Evolutionary conservation across 768 basidiomycete species (phyloP), one percentile per base, ranked within the genome.

Genomic region (Paxillus ammoniavirescens): DNA sequence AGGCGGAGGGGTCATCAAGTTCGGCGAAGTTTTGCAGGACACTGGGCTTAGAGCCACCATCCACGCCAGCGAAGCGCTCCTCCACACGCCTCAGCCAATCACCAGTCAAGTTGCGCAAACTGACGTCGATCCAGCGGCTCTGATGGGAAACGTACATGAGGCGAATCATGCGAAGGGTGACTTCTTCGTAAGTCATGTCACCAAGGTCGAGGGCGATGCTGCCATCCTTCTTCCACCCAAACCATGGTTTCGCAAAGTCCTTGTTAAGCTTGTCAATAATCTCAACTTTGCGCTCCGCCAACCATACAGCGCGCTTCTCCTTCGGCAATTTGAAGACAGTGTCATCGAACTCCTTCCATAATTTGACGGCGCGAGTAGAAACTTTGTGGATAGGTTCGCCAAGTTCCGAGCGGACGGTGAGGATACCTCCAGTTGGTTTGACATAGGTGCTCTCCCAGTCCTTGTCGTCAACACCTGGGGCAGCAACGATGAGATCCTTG

Each of bases 361-460:
- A 79, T 78, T 91, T 98, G 71, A 99, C 92, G 35, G 83, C 97
- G 45, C 97, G 90, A 40, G 87, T 99, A 33, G 97, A 95, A 66
- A 99, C 91, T 78, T 99, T 99, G 78, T 99, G 97, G 62, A 98
- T 98, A 10, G 97, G 97, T 72, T 99, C 97, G 38, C 95, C 95
- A 46, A 99, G 82, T 77, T 99, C 97, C 4, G 96, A 98, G 60
- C 88, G 90, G 56, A 99, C 97, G 6, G 96, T 98, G 56, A 98
- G 81, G 61, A 98, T 89, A 35, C 97, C 96, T 53, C 96, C 97
- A 6, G 94, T 97, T 55, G 94, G 89, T 73, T 91, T 93, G 58
- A 79, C 73, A 69, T 98, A 98, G 0, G 97, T 98, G 33, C 89
- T 91, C 68, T 98, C 96, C 93, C 95, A 98, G 52, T 87, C 77